Conservation (phyloP, 305 asterid species). For the Fraxinus velutina region DNA sequence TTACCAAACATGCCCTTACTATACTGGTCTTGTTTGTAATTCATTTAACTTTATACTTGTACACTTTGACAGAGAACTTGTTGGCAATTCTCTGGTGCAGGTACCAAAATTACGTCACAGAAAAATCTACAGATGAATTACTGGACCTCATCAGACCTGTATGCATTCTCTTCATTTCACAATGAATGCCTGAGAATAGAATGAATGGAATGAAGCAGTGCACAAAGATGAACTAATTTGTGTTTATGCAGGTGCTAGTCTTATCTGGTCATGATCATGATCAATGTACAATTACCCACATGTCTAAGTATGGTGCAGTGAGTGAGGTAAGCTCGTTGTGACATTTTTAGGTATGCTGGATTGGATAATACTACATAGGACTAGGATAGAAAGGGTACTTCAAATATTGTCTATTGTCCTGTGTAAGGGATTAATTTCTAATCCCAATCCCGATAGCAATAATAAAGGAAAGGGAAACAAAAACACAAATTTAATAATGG, state of each 20-base stretch:
- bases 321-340: slow-evolving; percentile 51
- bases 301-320: slow-evolving; percentile 48
- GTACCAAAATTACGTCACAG: slow-evolving; percentile 81
- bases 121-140: slow-evolving; percentile 46
- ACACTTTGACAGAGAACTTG: slow-evolving; percentile 13
- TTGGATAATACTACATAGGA: not conserved
- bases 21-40: slow-evolving; percentile 15
- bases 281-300: slow-evolving; percentile 78
- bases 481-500: not conserved
- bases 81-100: slow-evolving; percentile 37
- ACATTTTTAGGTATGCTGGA: not conserved
- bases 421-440: not conserved
- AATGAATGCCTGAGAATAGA: slow-evolving; percentile 17
- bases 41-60: not conserved
- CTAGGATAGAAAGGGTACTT: not conserved
- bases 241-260: slow-evolving; percentile 59
- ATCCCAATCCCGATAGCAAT: not conserved
- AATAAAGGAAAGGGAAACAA: not conserved
- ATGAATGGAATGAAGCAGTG: not conserved
- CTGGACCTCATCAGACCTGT: slow-evolving; percentile 77
- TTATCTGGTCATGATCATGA: slow-evolving; percentile 98
- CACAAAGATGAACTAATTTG: slow-evolving; percentile 24
- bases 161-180: slow-evolving; percentile 36
- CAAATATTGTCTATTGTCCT: not conserved
- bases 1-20: not conserved